Evolutionary conservation across 192 early-diverging fungal species (phyloP).

Genomic region (Backusella australiensis): DNA sequence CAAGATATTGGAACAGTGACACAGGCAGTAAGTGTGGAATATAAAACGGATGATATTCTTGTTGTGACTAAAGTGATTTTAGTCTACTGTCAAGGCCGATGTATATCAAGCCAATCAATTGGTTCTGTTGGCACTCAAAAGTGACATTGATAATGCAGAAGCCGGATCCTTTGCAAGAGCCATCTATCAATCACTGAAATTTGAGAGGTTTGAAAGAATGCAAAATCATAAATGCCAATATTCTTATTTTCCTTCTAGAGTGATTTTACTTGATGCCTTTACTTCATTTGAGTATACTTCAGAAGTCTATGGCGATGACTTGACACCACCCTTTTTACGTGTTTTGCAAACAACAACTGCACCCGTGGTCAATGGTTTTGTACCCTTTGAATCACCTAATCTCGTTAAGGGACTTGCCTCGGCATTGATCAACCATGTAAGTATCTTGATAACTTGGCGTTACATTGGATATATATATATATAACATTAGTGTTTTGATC

Average conservation of each 20-base stretch:
- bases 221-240: not conserved
- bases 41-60: too few relatives aligned
- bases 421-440: constrained; percentile 26
- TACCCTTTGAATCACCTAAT: constrained; percentile 27
- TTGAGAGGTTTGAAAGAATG: not conserved
- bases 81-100: not conserved
- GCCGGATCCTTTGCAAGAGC: not conserved
- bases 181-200: not conserved
- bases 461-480: too few relatives aligned
- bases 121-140: not conserved
- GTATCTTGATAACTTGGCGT: not conserved
- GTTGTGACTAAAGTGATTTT: too few relatives aligned
- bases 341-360: constrained; percentile 24
- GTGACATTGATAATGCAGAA: not conserved
- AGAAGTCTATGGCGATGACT: constrained; percentile 8
- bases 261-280: constrained; percentile 34
- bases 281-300: constrained; percentile 21
- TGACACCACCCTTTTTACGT: constrained; percentile 28
- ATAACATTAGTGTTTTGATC: too few relatives aligned
- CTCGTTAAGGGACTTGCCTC: constrained; percentile 20
- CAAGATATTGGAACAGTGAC: not conserved
- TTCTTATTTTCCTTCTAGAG: constrained; percentile 8
- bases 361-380: constrained; percentile 1
- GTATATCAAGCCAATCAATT: not conserved
- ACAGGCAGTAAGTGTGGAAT: not conserved